Percentiles rank a stretch among this genome's conserved stretches.
phyloP scores from a whole-genome alignment of 257 asterid genomes.

The Coffea canephora region DNA sequence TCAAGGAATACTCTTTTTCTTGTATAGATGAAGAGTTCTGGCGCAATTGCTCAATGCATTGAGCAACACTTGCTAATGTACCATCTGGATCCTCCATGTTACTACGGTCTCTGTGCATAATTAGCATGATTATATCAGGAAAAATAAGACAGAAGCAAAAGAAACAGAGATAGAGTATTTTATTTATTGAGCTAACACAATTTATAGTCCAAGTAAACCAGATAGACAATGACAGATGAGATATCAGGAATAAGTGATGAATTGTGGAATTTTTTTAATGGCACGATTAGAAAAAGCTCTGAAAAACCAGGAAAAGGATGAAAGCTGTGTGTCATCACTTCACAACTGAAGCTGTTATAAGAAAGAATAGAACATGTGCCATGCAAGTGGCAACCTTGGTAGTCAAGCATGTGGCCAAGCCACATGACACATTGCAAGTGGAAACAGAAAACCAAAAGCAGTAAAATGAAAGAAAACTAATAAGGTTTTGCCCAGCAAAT shows the following conservation, averaged over 20 bases:
- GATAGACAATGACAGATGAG: slow-evolving; percentile 9
- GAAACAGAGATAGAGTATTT: background rate
- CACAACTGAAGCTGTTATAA: background rate
- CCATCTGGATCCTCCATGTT: slow-evolving; percentile 99
- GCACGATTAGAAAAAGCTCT: background rate
- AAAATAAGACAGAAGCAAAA: background rate
- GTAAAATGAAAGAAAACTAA: background rate
- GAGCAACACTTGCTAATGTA: slow-evolving; percentile 96
- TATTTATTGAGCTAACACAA: background rate
- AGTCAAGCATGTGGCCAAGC: background rate
- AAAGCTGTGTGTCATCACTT: background rate
- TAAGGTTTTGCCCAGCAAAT: background rate
- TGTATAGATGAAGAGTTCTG: slow-evolving; percentile 78
- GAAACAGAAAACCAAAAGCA: background rate
- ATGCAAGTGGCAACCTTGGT: background rate
- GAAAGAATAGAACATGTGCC: background rate
- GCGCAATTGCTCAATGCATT: slow-evolving; percentile 89
- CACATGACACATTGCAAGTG: background rate
- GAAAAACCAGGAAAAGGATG: background rate
- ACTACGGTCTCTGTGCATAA: slow-evolving; percentile 71
- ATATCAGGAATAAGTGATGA: background rate
- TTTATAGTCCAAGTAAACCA: background rate
- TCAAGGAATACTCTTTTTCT: slow-evolving; percentile 78
- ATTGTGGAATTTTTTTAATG: background rate
- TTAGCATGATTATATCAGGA: slow-evolving; percentile 10